Conservation (phyloP, 2,329 filamentous ascomycete species). For the Lachnellula arida region DNA sequence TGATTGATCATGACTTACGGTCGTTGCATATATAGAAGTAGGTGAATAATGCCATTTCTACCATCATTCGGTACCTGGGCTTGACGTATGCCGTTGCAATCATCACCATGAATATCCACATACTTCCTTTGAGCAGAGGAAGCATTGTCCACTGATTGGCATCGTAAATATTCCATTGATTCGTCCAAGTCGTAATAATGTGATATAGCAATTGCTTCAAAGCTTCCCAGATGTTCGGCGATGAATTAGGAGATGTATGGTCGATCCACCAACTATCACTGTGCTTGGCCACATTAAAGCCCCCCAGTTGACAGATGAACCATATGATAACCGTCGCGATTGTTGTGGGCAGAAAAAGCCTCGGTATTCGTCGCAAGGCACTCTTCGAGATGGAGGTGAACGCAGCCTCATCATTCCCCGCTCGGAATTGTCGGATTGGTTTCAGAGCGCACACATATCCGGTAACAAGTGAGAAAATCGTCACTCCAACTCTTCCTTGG, state of each 20-base stretch:
- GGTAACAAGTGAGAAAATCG: conserved; percentile 61
- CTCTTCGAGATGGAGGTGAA: conserved; percentile 51
- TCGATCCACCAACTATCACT: conserved; percentile 57
- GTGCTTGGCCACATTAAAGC: conserved; percentile 50
- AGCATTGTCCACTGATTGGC: conserved; percentile 55
- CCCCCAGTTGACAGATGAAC: conserved; percentile 51
- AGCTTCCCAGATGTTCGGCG: conserved; percentile 37
- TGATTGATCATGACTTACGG: conserved; percentile 16
- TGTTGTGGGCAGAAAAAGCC: conserved; percentile 53
- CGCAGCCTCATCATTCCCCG: conserved; percentile 49
- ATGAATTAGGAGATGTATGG: conserved; percentile 42
- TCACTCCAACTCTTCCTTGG: conserved; percentile 60
- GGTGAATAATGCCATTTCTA: conserved; percentile 42
- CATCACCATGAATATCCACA: conserved; percentile 50
- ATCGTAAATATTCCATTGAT: conserved; percentile 48
- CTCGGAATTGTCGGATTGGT: conserved; percentile 50
- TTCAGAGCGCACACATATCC: conserved; percentile 61
- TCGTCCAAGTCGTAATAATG: conserved; percentile 48
- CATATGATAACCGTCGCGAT: conserved; percentile 52
- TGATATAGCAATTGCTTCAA: conserved; percentile 41
- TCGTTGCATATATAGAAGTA: conserved; percentile 39
- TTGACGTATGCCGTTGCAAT: conserved; percentile 47
- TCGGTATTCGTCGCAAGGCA: conserved; percentile 53
- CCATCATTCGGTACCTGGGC: conserved; percentile 45
- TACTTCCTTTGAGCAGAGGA: conserved; percentile 49